phyloP scores from a whole-genome alignment of 129 eudicot genomes.

The Calendula officinalis region DNA sequence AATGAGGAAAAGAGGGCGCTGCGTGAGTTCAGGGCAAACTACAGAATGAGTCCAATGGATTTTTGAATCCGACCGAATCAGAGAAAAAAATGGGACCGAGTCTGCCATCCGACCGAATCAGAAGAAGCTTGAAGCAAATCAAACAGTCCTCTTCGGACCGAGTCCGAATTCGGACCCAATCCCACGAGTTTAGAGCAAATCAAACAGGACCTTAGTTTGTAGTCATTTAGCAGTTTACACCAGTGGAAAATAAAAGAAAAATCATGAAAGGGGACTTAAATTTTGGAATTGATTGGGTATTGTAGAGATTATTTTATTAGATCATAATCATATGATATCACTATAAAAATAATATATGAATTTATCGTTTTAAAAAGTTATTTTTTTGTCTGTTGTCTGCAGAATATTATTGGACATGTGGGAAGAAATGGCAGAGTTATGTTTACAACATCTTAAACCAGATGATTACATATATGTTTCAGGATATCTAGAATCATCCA shows the following conservation, averaged over 20 bases:
- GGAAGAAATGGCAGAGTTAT: slow-evolving; percentile 63
- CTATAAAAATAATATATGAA: neutral
- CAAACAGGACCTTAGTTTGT: too few relatives aligned
- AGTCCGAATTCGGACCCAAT: too few relatives aligned
- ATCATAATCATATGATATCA: neutral
- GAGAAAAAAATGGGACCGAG: too few relatives aligned
- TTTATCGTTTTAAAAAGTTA: slow-evolving; percentile 11
- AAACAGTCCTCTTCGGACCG: too few relatives aligned
- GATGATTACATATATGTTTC: slow-evolving; percentile 64
- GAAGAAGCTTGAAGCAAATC: too few relatives aligned
- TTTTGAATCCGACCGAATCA: too few relatives aligned
- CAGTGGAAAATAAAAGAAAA: neutral
- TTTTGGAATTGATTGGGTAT: slow-evolving; percentile 4
- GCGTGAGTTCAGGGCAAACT: too few relatives aligned
- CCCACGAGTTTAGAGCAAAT: too few relatives aligned
- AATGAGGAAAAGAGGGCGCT: too few relatives aligned
- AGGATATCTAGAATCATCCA: slow-evolving; percentile 43
- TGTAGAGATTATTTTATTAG: neutral
- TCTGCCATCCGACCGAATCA: too few relatives aligned
- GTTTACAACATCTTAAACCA: slow-evolving; percentile 52
- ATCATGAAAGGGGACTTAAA: neutral
- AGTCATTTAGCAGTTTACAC: slow-evolving; percentile 8
- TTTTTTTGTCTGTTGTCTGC: slow-evolving; percentile 23
- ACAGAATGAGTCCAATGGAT: too few relatives aligned
- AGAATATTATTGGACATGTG: slow-evolving; percentile 64